Base-by-base conservation (phyloP, 768 basidiomycete genomes). In the Boletales sp. region DNA sequence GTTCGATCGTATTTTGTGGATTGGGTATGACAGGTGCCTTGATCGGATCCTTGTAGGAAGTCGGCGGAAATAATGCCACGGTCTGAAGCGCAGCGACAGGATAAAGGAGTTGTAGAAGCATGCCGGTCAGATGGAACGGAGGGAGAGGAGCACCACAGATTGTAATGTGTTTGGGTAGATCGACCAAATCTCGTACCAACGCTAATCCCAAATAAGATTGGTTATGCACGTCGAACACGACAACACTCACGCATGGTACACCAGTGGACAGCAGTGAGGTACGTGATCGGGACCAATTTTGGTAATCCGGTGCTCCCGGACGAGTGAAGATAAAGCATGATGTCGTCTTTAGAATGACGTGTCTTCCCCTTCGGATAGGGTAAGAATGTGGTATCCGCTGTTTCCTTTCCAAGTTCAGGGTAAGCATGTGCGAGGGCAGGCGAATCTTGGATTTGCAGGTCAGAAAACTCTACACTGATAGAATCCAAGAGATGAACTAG, bases 301-400 rank as follows among this genome's bases (percentile, higher is more conserved):
- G 75, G 76, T 38, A 74, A 65, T 8, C 76, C 75, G 0, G 77
- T 76, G 38, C 74, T 77, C 15, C 77, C 77, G 6, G 77, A 78
- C 0, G 78, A 78, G 54, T 78, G 75, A 0, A 75, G 59, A 44
- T 74, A 76, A 4, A 73, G 30, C 37, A 63, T 49, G 61, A 40
- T 61, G 51, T 31, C 65, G 45, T 39, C 53, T 27, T 41, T 57
- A 55, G 40, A 24, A 0, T 57, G 41, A 11, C 43, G 48, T 29
- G 13, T 30, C 18, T 38, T 36, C 14, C 37, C 29, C 32, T 52
- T 47, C 18, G 43, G 49, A 34, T 49, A 61, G 24, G 50, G 44
- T 8, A 47, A 21, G 27, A 55, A 50, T 13, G 43, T 45, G 13
- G 35, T 36, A 6, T 15, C 31, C 9, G 40, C 17, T 4, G 14